These are phyloP conservation scores for Botryosphaeria dothidea DNA, from an alignment of 2,329 filamentous ascomycete species.

Conservation along the genomic window DNA sequence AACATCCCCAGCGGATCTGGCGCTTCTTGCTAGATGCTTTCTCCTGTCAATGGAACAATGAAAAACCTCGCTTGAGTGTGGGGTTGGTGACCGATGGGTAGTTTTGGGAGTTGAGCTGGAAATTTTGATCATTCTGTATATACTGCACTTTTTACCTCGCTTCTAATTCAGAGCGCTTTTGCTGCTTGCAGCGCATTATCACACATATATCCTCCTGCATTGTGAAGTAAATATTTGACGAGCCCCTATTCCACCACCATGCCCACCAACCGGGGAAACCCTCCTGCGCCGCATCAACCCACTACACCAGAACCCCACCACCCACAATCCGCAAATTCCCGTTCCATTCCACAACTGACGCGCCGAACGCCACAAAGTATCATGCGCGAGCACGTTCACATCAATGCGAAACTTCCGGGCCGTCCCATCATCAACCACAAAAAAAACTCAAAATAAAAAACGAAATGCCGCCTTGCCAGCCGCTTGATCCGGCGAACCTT, in stretches of 20 bases:
- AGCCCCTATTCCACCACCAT: background rate
- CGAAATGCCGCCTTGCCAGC: background rate
- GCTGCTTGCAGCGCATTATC: background rate
- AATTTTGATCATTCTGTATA: constrained; percentile 11
- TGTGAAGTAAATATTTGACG: background rate
- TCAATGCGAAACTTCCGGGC: background rate
- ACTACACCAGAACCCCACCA: too few relatives aligned
- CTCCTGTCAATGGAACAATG: background rate
- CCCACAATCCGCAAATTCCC: too few relatives aligned
- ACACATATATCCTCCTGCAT: background rate
- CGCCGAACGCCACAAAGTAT: background rate
- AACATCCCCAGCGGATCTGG: constrained; percentile 35
- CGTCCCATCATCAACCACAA: background rate
- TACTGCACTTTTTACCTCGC: constrained; percentile 2
- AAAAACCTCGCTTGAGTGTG: background rate
- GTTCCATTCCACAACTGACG: background rate
- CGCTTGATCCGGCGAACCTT: background rate
- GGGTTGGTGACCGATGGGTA: background rate
- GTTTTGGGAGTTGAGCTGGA: background rate
- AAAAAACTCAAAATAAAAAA: background rate
- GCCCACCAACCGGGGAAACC: background rate
- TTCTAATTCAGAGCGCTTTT: constrained; percentile 6
- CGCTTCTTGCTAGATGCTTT: constrained; percentile 32
- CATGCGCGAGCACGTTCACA: background rate
- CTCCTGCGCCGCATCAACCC: background rate